Conservation (phyloP, 768 basidiomycete genomes). For the Clavaria fumosa region DNA sequence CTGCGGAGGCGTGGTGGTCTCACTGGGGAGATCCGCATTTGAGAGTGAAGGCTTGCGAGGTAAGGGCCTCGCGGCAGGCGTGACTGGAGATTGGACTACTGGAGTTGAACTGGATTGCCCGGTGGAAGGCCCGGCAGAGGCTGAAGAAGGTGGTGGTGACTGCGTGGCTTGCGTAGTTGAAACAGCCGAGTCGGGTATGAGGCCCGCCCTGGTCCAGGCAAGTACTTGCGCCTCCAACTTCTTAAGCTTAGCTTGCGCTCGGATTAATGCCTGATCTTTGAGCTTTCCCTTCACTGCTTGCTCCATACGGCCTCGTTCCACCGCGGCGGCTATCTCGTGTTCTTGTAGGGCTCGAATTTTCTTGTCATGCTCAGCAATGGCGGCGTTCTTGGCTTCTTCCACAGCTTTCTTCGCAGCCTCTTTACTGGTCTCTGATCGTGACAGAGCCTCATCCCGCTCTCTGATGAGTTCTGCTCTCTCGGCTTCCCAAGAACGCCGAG, state of each 20-base stretch:
- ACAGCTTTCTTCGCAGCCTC: constrained; percentile 28
- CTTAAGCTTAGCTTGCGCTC: constrained; percentile 44
- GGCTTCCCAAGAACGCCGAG: constrained; percentile 32
- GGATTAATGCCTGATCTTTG: constrained; percentile 57
- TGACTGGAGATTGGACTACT: neutral
- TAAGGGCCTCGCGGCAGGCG: neutral
- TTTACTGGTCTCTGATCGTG: constrained; percentile 24
- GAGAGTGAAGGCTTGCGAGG: constrained; percentile 12
- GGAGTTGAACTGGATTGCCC: constrained; percentile 1
- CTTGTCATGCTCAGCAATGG: constrained; percentile 39
- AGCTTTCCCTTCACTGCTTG: constrained; percentile 43
- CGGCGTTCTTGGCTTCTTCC: constrained; percentile 29
- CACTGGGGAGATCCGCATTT: too few relatives aligned
- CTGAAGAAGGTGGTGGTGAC: constrained; percentile 8
- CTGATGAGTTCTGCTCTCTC: constrained; percentile 46
- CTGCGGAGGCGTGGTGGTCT: constrained; percentile 6
- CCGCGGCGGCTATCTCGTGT: constrained; percentile 46
- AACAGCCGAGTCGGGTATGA: constrained; percentile 22
- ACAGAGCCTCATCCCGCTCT: constrained; percentile 41
- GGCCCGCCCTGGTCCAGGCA: constrained; percentile 37
- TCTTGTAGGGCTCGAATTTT: constrained; percentile 43
- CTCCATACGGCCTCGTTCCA: constrained; percentile 58
- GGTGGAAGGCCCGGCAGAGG: constrained; percentile 10
- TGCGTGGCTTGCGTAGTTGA: constrained; percentile 10
- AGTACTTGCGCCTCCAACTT: constrained; percentile 50